A percentile compares a stretch with the other conserved stretches of the same genome.
Evolutionary conservation across 2,329 filamentous ascomycete genomes (phyloP).

Genomic region (Pseudopithomyces maydicus): DNA sequence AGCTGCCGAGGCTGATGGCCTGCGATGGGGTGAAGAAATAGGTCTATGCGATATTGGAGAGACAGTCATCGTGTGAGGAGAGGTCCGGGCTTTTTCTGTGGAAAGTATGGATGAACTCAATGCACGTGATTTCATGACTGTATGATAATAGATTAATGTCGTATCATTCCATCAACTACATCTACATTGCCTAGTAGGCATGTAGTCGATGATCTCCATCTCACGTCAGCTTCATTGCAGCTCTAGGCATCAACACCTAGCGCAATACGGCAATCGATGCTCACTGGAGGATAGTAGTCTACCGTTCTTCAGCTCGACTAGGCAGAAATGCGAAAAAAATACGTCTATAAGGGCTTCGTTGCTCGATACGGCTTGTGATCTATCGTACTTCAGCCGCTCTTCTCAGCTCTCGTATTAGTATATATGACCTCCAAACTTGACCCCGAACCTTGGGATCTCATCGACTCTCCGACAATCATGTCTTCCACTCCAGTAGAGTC

Average conservation of each 20-base stretch:
- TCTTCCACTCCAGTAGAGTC: constrained; percentile 1
- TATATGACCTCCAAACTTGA: constrained; percentile 27
- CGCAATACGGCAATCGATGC: background rate
- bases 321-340: background rate
- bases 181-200: no score
- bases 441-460: constrained; percentile 23
- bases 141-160: no score
- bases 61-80: constrained; percentile 47
- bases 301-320: background rate
- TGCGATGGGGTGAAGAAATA: constrained; percentile 44
- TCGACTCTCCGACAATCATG: constrained; percentile 14
- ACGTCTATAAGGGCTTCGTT: background rate
- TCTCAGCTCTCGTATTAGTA: background rate
- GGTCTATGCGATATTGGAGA: constrained; percentile 54
- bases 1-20: constrained; percentile 49
- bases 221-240: background rate
- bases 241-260: background rate
- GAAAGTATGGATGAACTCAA: background rate
- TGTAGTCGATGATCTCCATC: no score
- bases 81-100: background rate
- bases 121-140: background rate
- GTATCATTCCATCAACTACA: no score
- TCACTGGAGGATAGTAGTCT: background rate
- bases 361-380: background rate
- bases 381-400: background rate